phyloP scores from a whole-genome alignment of 257 asterid genomes.

The Jacaranda copaia region DNA sequence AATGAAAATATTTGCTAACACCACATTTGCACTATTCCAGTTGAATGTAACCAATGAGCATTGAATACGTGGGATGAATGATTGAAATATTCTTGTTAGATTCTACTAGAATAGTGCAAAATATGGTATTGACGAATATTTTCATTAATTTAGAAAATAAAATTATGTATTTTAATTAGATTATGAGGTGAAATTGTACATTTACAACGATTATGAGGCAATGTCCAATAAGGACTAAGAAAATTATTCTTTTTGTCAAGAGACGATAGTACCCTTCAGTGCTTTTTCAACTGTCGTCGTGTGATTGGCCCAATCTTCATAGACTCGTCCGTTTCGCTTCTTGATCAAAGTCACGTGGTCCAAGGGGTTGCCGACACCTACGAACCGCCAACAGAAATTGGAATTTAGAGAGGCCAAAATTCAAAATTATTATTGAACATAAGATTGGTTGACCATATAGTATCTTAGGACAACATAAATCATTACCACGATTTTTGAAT shows the following conservation, averaged over 20 bases:
- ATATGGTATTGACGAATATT: no score
- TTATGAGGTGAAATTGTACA: no score
- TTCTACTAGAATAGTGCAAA: no score
- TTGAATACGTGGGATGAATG: no score
- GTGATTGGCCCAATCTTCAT: conserved; percentile 27
- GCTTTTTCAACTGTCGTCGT: conserved; percentile 1
- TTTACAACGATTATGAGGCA: no score
- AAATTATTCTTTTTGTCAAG: neutral
- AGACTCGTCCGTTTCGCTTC: conserved; percentile 1
- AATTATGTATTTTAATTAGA: no score
- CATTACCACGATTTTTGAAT: neutral
- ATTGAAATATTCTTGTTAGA: no score
- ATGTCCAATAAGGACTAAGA: no score
- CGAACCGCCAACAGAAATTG: conserved; percentile 35
- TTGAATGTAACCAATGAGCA: no score
- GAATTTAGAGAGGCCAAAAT: conserved; percentile 25
- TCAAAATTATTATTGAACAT: neutral
- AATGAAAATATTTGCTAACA: no score
- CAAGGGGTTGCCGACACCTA: conserved; percentile 39
- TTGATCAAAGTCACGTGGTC: conserved; percentile 44
- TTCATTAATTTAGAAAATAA: no score
- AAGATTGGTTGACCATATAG: conserved; percentile 27
- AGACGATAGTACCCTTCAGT: conserved; percentile 3
- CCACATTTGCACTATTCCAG: no score
- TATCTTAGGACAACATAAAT: neutral